Conservation (phyloP, 306 rosid species). For the Lathyrus tuberosus region DNA sequence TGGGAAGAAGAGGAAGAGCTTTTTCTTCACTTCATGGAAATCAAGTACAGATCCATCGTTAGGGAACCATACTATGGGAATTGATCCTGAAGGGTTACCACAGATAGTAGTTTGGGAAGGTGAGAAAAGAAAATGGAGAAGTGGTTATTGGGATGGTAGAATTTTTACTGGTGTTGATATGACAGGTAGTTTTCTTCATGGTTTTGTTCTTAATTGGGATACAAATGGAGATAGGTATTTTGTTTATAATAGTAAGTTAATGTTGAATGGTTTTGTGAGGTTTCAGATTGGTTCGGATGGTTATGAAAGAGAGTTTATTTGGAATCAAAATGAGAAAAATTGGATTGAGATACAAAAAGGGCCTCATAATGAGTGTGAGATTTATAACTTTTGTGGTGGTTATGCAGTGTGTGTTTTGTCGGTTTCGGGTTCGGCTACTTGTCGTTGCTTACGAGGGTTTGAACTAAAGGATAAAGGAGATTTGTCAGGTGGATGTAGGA, state of each 20-base stretch:
- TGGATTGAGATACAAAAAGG: slow-evolving; percentile 51
- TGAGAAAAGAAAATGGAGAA: slow-evolving; percentile 63
- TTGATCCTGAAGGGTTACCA: slow-evolving; percentile 65
- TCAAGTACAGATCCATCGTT: slow-evolving; percentile 60
- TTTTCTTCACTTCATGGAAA: slow-evolving; percentile 65
- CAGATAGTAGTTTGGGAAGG: slow-evolving; percentile 82
- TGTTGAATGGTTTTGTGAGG: slow-evolving; percentile 37
- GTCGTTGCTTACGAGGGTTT: slow-evolving; percentile 70
- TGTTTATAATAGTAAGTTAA: slow-evolving; percentile 38
- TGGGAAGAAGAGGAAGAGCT: slow-evolving; percentile 38
- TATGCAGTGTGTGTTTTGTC: slow-evolving; percentile 57
- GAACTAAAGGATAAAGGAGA: slow-evolving; percentile 39
- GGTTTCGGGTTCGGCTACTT: slow-evolving; percentile 29
- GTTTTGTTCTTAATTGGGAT: slow-evolving; percentile 48
- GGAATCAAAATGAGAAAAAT: slow-evolving; percentile 43
- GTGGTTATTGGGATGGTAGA: slow-evolving; percentile 77
- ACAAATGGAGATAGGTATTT: slow-evolving; percentile 28
- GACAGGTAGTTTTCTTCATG: slow-evolving; percentile 44
- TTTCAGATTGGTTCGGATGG: slow-evolving; percentile 74
- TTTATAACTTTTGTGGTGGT: slow-evolving; percentile 73
- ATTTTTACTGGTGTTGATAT: slow-evolving; percentile 57
- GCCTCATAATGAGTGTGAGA: slow-evolving; percentile 64
- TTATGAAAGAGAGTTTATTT: slow-evolving; percentile 46
- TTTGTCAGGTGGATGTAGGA: slow-evolving; percentile 66
- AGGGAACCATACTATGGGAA: slow-evolving; percentile 63